Evolutionary conservation across 768 basidiomycete genomes (phyloP).

Genomic region (Tephrocybe sp.): DNA sequence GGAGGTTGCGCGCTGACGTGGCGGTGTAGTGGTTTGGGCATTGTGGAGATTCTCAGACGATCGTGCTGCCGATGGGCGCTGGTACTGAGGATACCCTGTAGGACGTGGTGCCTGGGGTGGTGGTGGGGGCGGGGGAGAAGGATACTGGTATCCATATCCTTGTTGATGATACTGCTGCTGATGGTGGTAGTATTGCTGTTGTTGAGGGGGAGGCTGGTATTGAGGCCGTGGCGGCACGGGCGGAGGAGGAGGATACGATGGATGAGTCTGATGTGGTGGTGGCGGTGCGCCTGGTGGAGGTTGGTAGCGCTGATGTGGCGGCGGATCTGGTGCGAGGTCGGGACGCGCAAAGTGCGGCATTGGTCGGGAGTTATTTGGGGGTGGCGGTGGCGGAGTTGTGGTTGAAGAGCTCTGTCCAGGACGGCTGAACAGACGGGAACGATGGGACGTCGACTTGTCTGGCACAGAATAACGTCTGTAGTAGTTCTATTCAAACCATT

Average conservation of each 20-base stretch:
- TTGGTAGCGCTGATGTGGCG: constrained; percentile 24
- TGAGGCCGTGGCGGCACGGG: constrained; percentile 21
- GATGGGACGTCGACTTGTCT: constrained; percentile 29
- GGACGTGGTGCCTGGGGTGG: constrained; percentile 15
- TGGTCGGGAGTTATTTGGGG: constrained; percentile 24
- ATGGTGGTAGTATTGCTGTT: constrained; percentile 11
- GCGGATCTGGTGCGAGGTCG: constrained; percentile 54
- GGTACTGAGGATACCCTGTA: constrained; percentile 23
- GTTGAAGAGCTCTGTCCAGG: constrained; percentile 25
- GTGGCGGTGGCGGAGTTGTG: constrained; percentile 29
- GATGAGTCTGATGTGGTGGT: constrained; percentile 21
- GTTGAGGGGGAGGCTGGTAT: constrained; percentile 15
- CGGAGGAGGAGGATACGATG: constrained; percentile 24
- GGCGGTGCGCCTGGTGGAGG: constrained; percentile 22
- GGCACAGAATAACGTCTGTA: constrained; percentile 69
- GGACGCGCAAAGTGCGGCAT: constrained; percentile 54
- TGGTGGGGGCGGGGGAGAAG: constrained; percentile 4
- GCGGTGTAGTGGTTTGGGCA: constrained; percentile 25
- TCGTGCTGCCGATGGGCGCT: constrained; percentile 21
- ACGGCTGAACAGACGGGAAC: constrained; percentile 51
- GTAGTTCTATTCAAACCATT: constrained; percentile 37
- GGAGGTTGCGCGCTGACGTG: constrained; percentile 45
- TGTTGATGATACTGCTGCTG: not conserved
- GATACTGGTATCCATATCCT: not conserved
- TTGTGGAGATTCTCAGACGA: constrained; percentile 21